phyloP scores from a whole-genome alignment of 2,329 filamentous ascomycete species.

The Colletotrichum agaves region DNA sequence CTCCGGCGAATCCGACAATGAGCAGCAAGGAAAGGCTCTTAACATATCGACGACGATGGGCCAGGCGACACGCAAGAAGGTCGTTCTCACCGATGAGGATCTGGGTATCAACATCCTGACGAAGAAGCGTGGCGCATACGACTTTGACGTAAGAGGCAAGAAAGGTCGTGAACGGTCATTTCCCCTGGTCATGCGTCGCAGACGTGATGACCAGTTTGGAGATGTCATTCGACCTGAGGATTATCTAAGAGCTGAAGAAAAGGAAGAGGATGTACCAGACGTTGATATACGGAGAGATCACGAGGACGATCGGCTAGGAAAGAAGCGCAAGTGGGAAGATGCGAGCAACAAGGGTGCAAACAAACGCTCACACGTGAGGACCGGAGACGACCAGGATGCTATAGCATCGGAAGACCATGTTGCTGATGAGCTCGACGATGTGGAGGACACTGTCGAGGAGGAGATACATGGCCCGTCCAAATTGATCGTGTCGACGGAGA shows the following conservation, averaged over 20 bases:
- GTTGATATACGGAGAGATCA: constrained; percentile 62
- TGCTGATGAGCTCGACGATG: constrained; percentile 67
- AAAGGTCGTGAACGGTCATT: constrained; percentile 94
- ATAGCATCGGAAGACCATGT: constrained; percentile 43
- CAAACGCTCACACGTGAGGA: constrained; percentile 68
- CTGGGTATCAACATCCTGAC: constrained; percentile 91
- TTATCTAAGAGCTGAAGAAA: constrained; percentile 91
- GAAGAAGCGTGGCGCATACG: constrained; percentile 88
- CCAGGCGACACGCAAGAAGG: constrained; percentile 85
- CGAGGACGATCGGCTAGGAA: constrained; percentile 76
- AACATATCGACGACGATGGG: constrained; percentile 89
- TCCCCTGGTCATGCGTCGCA: constrained; percentile 82
- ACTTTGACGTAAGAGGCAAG: constrained; percentile 91
- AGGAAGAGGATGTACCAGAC: constrained; percentile 78
- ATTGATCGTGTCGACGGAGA: constrained; percentile 71
- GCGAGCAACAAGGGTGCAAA: constrained; percentile 53
- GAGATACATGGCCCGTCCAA: constrained; percentile 77
- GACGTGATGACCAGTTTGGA: constrained; percentile 89
- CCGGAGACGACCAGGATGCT: constrained; percentile 58
- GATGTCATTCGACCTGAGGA: constrained; percentile 95
- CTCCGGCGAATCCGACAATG: constrained; percentile 88
- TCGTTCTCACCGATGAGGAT: constrained; percentile 88
- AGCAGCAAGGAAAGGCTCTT: constrained; percentile 90
- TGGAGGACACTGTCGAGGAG: constrained; percentile 63
- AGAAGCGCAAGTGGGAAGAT: constrained; percentile 95